Percentiles rank a stretch among this genome's conserved stretches.
Evolutionary conservation across 1,139 yeast species (phyloP).

Genomic region (Debaryomycetaceae sp.): DNA sequence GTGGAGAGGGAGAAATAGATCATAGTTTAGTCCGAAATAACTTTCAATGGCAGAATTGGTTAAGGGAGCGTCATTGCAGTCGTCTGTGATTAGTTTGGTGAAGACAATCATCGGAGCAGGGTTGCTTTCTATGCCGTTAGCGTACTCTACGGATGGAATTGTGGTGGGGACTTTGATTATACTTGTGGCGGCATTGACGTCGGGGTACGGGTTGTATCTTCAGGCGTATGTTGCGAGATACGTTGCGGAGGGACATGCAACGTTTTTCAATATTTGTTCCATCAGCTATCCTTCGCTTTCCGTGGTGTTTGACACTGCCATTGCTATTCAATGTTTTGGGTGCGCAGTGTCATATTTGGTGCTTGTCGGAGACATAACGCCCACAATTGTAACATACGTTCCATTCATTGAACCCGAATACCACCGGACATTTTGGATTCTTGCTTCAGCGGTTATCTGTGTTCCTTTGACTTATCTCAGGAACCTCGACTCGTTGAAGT

Average conservation of each 20-base stretch:
- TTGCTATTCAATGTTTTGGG: conserved; percentile 75
- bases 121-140: conserved; percentile 86
- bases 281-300: conserved; percentile 83
- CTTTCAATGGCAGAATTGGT: conserved; percentile 13
- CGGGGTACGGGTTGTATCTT: conserved; percentile 76
- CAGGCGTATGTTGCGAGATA: conserved; percentile 73
- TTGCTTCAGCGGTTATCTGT: conserved; percentile 30
- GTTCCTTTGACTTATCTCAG: conserved; percentile 43
- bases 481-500: conserved; percentile 44
- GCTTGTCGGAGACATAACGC: conserved; percentile 46
- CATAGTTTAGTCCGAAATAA: neutral
- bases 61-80: conserved; percentile 31
- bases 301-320: conserved; percentile 80
- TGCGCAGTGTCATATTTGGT: conserved; percentile 47
- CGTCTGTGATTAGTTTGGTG: conserved; percentile 57
- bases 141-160: conserved; percentile 82
- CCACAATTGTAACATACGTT: conserved; percentile 29
- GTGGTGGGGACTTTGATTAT: conserved; percentile 64
- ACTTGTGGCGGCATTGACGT: conserved; percentile 69
- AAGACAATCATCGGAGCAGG: conserved; percentile 91
- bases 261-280: conserved; percentile 80
- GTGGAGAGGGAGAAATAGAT: neutral
- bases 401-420: conserved; percentile 19
- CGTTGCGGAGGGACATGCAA: conserved; percentile 71
- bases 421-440: conserved; percentile 36